Base-by-base conservation (phyloP, 768 basidiomycete species). In the Rhizopogon vinicolor region DNA sequence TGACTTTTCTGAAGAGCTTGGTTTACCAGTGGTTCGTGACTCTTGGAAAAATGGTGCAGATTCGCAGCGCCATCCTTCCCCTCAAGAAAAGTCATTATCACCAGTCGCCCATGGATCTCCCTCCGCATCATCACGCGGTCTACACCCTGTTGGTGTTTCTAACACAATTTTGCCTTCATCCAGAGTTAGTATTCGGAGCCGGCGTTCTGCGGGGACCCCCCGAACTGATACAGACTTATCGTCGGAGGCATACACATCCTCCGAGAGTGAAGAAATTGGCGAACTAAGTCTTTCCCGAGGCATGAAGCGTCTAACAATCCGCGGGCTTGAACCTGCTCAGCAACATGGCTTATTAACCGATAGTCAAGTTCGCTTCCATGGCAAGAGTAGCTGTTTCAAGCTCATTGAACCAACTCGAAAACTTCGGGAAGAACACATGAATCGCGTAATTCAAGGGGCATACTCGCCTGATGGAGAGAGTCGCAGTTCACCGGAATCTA, bases 1-100 rank as follows among this genome's bases (percentile, higher is more conserved):
- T 44, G 84, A 88, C 64, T 85, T 87, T 64, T 77, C 81, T 35
- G 68, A 76, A 19, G 81, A 86, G 58, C 73, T 90, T 45, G 87
- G 87, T 0, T 81, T 84, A 7, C 79, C 79, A 1, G 70, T 89
- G 8, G 37, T 80, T 44, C 81, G 86, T 39, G 85, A 78, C 59
- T 86, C 85, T 5, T 89, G 87, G 87, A 87, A 68, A 61, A 55
- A 48, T 12, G 70, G 70, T 53, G 19, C 53, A 48, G 68, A 71
- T 14, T 51, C 33, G 10, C 40, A 48, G 29, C 42, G 12, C 29
- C 54, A 7, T n/a, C 28, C 35, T 7, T 62, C 57, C 7, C 56
- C 62, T 44, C 58, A 61, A 42, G 64, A 63, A 59, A 66, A 63
- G 39, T 65, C 66, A 14, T 33, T 61, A 7, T 60, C 68, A 19